Base-by-base conservation (phyloP, 768 basidiomycete genomes). In the Rhizopogon rudus region DNA sequence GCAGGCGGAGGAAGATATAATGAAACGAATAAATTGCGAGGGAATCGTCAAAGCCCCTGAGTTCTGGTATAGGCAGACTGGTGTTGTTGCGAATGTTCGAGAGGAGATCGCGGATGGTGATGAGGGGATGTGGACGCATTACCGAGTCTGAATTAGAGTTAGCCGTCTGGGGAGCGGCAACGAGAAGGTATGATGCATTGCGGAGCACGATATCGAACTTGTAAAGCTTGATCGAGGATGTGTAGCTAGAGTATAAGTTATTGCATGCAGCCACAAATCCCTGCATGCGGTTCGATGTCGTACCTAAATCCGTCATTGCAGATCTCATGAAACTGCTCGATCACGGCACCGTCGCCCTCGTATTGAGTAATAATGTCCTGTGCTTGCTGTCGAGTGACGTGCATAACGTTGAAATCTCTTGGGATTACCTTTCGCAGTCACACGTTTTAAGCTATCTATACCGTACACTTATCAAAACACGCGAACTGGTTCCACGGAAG, bases 61-160 rank as follows among this genome's bases (percentile, higher is more conserved):
- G 73, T 31, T 70, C 65, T 8, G 78, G 72, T 35, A 82, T 71
- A 5, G 86, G 84, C 44, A 86, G 74, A 16, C 72, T 69, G 6
- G 83, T 80, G 40, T 69, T 64, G 3, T 63, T 62, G 39, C 73
- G 71, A 53, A 85, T 79, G 45, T 67, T 68, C 33, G 66, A 52
- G 52, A 81, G 70, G 42, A 83, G 70, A 43, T 64, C 55, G 39
- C 74, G 66, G 48, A 77, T 71, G 6, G 71, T 60, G 2, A 72
- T 28, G 72, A 63, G 40, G 57, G 71, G 60, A 69, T 76, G 55
- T 42, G 57, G 43, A 17, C 13, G 43, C 28, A 55, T 35, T 16
- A 51, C 40, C 8, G 54, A 10, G 20, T 33, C 10, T 31, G 43
- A 10, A 42, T 40, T 31, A 60, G 45, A 31, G 62, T 51, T 25